Conservation (phyloP, 495 filamentous ascomycete species). For the Penicillium maclennaniae region DNA sequence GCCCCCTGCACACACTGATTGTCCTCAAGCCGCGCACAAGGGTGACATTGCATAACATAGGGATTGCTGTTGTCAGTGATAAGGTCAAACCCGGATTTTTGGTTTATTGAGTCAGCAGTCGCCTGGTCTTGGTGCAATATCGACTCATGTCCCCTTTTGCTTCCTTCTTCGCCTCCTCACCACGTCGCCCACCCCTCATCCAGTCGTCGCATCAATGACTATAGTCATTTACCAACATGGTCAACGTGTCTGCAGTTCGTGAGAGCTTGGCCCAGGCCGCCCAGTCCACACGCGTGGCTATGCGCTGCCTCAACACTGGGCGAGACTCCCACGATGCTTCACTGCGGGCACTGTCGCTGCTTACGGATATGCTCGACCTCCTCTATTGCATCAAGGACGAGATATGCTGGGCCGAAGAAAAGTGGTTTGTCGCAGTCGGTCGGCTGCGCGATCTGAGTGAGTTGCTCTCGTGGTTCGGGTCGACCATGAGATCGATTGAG, state of each 20-base stretch:
- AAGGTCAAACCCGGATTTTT: too few species aligned
- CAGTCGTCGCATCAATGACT: background rate
- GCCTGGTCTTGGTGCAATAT: too few species aligned
- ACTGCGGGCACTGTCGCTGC: conserved; percentile 4
- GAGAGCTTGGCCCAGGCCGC: background rate
- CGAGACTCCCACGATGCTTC: conserved; percentile 10
- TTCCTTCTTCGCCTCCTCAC: too few species aligned
- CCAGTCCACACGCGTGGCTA: background rate
- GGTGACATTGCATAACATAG: too few species aligned
- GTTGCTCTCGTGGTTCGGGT: conserved; percentile 18
- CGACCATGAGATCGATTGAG: conserved; percentile 26
- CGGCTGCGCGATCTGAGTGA: conserved; percentile 23
- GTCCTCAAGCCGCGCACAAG: too few species aligned
- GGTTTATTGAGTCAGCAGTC: too few species aligned
- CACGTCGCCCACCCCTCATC: too few species aligned
- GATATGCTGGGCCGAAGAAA: conserved; percentile 23
- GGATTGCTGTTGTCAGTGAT: too few species aligned
- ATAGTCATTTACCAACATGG: background rate
- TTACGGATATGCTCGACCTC: conserved; percentile 20
- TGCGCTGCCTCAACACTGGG: background rate
- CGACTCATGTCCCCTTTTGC: too few species aligned
- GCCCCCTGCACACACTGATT: too few species aligned
- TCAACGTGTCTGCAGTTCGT: conserved; percentile 8
- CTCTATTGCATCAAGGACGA: conserved; percentile 25
- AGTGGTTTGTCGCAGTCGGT: conserved; percentile 20